These are phyloP conservation scores for Anthracocystis walkeri DNA, from an alignment of 1,284 basidiomycete genomes.

Conservation along the genomic window DNA sequence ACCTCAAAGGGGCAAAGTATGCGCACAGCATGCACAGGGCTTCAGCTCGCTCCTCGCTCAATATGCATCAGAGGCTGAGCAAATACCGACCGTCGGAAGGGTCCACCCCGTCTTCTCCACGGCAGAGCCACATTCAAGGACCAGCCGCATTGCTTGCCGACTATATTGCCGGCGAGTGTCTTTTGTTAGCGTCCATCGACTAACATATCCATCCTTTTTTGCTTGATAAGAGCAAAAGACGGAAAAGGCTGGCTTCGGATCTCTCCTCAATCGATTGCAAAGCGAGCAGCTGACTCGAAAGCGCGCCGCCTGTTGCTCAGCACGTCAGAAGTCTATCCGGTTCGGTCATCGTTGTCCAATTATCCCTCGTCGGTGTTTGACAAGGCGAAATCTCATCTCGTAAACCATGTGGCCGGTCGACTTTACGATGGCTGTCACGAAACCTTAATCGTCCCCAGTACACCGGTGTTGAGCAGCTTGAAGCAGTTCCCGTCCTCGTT, in stretches of 20 bases:
- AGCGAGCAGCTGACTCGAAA: slow-evolving; percentile 18
- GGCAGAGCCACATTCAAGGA: slow-evolving; percentile 2
- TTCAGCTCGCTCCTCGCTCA: background rate
- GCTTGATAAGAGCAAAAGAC: background rate
- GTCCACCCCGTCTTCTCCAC: slow-evolving; percentile 16
- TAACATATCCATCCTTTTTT: background rate
- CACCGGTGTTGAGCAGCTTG: too few relatives aligned
- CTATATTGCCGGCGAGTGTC: background rate
- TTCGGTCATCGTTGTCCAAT: slow-evolving; percentile 8
- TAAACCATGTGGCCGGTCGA: background rate
- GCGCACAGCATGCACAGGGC: background rate
- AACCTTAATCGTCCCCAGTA: background rate
- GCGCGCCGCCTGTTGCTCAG: slow-evolving; percentile 2
- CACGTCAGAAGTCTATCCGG: slow-evolving; percentile 13
- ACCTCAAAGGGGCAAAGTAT: background rate
- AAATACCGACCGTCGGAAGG: slow-evolving; percentile 16
- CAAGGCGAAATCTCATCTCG: background rate
- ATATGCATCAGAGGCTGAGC: slow-evolving; percentile 5
- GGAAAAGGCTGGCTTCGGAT: background rate
- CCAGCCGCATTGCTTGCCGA: background rate
- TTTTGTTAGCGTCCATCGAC: background rate
- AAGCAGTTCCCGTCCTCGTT: too few relatives aligned
- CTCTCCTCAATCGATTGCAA: slow-evolving; percentile 6
- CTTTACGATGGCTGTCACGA: background rate
- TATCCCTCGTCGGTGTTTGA: background rate